These are phyloP conservation scores for Leccinum angustisporum DNA, from an alignment of 1,284 basidiomycete species.

Conservation along the genomic window DNA sequence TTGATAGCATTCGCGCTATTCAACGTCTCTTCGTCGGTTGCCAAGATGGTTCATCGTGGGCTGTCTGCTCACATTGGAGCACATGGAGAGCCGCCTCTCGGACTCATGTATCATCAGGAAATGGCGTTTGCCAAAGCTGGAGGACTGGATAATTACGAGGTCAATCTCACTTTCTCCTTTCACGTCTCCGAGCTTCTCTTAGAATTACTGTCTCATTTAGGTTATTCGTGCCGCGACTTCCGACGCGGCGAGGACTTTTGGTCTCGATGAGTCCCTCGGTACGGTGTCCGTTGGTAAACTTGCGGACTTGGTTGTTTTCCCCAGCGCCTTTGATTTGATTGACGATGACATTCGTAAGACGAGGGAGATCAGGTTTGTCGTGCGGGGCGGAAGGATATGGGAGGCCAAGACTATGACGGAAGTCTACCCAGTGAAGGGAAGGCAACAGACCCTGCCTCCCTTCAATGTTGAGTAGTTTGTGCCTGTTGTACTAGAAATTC, in stretches of 20 bases:
- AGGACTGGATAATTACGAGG: constrained; percentile 53
- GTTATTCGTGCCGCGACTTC: constrained; percentile 66
- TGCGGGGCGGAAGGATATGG: constrained; percentile 66
- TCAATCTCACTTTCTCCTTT: constrained; percentile 14
- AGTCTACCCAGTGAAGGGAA: constrained; percentile 64
- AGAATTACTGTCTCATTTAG: constrained; percentile 34
- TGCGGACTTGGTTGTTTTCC: constrained; percentile 67
- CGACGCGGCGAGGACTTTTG: constrained; percentile 61
- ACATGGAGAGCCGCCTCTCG: constrained; percentile 72
- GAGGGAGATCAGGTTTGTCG: constrained; percentile 51
- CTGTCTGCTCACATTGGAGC: constrained; percentile 66
- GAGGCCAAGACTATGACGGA: constrained; percentile 64
- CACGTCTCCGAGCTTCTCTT: background rate
- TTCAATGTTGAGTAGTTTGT: constrained; percentile 55
- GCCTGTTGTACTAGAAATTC: background rate
- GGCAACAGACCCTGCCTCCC: constrained; percentile 51
- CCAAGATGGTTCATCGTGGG: constrained; percentile 63
- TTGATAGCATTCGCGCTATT: constrained; percentile 58
- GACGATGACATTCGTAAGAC: constrained; percentile 51
- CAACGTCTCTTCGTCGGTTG: constrained; percentile 66
- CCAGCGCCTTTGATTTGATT: constrained; percentile 55
- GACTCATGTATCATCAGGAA: constrained; percentile 73
- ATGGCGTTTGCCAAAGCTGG: constrained; percentile 63
- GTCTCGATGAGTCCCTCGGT: constrained; percentile 59
- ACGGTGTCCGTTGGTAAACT: constrained; percentile 63